phyloP scores from a whole-genome alignment of 805 yeast species.

The Hanseniaspora guilliermondii region DNA sequence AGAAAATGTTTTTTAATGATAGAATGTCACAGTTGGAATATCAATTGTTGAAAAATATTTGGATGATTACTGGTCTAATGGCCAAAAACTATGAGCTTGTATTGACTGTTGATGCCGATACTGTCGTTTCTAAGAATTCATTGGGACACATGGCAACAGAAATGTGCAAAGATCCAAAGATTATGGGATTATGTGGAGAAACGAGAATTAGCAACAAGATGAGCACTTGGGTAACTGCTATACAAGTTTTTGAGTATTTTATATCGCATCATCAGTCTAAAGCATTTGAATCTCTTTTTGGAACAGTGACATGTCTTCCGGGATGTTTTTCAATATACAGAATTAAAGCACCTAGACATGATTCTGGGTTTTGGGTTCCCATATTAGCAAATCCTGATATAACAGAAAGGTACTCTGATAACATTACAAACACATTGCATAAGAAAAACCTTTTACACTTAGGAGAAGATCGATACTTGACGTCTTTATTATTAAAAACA shows the following conservation, averaged over 20 bases:
- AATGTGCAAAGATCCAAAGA: slow-evolving; percentile 70
- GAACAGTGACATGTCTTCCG: slow-evolving; percentile 89
- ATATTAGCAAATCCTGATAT: slow-evolving; percentile 85
- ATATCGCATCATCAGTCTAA: slow-evolving; percentile 90
- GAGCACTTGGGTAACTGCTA: slow-evolving; percentile 80
- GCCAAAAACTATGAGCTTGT: slow-evolving; percentile 70
- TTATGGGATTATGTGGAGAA: slow-evolving; percentile 93
- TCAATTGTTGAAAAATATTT: slow-evolving; percentile 59
- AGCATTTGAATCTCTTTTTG: slow-evolving; percentile 90
- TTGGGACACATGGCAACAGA: slow-evolving; percentile 82
- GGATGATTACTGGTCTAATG: slow-evolving; percentile 77
- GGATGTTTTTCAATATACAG: slow-evolving; percentile 92
- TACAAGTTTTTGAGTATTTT: slow-evolving; percentile 87
- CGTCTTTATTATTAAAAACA: slow-evolving; percentile 74
- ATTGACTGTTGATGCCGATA: slow-evolving; percentile 91
- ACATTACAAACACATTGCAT: slow-evolving; percentile 72
- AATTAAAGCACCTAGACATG: slow-evolving; percentile 76
- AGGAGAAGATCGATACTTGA: slow-evolving; percentile 81
- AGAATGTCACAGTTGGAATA: slow-evolving; percentile 86
- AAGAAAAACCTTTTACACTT: slow-evolving; percentile 69
- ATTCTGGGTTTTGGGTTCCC: slow-evolving; percentile 80
- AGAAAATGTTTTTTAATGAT: slow-evolving; percentile 78
- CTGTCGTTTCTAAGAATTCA: slow-evolving; percentile 76
- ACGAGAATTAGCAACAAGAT: slow-evolving; percentile 78
- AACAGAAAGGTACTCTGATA: slow-evolving; percentile 81